Conservation (phyloP, 2,329 filamentous ascomycete species). For the Talaromyces sp. region DNA sequence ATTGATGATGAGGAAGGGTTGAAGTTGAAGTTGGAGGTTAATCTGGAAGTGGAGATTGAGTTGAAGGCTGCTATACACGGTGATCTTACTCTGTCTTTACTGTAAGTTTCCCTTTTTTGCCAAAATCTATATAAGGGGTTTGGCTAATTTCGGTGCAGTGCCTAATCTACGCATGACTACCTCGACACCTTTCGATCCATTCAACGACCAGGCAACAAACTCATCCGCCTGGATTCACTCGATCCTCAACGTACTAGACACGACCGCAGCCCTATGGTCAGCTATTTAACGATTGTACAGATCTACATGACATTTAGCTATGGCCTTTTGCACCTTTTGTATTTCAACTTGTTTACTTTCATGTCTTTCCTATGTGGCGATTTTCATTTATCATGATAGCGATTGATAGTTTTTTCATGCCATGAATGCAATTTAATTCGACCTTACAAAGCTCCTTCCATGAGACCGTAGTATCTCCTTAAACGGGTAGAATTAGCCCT, state of each 20-base stretch:
- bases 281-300: background rate
- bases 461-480: background rate
- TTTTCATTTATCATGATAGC: conserved; percentile 12
- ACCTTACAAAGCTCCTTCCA: background rate
- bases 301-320: background rate
- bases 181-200: background rate
- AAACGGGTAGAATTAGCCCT: background rate
- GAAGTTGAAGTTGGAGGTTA: conserved; percentile 55
- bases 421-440: background rate
- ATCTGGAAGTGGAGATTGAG: conserved; percentile 59
- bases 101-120: conserved; percentile 35
- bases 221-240: background rate
- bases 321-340: background rate
- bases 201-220: background rate
- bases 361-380: background rate
- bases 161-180: conserved; percentile 4
- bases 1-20: conserved; percentile 31
- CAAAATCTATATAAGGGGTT: background rate
- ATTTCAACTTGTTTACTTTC: background rate
- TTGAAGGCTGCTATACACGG: conserved; percentile 61
- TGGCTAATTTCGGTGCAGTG: conserved; percentile 1
- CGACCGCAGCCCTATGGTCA: background rate
- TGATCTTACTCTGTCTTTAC: conserved; percentile 56
- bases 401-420: background rate
- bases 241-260: background rate